phyloP scores from a whole-genome alignment of 2,329 filamentous ascomycete genomes.

The Xylaria polymorpha region DNA sequence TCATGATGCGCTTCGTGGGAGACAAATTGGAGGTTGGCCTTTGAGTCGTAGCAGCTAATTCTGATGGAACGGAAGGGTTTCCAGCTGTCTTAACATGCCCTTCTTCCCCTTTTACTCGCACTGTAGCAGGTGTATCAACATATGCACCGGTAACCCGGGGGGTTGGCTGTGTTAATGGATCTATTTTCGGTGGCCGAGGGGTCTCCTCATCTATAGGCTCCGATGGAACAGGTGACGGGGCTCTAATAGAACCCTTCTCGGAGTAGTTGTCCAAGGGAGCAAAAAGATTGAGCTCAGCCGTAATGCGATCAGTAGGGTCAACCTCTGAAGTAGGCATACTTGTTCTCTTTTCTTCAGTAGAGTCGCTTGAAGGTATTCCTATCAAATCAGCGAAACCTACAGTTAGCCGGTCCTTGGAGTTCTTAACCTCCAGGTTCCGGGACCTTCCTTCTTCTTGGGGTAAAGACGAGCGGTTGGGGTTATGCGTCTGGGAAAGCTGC shows the following conservation, averaged over 20 bases:
- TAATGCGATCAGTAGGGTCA: constrained; percentile 67
- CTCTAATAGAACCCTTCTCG: constrained; percentile 65
- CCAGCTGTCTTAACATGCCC: not conserved
- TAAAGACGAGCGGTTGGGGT: constrained; percentile 38
- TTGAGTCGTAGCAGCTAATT: constrained; percentile 17
- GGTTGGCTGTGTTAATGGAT: constrained; percentile 63
- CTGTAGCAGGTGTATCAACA: constrained; percentile 65
- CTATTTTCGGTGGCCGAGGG: constrained; percentile 58
- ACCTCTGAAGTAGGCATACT: constrained; percentile 62
- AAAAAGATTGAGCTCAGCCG: constrained; percentile 67
- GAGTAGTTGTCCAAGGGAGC: constrained; percentile 66
- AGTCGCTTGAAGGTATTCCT: constrained; percentile 59
- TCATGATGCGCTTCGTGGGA: constrained; percentile 25
- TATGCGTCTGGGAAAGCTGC: constrained; percentile 32
- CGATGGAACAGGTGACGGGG: constrained; percentile 59
- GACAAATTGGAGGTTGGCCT: constrained; percentile 34
- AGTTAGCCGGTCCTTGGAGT: constrained; percentile 51
- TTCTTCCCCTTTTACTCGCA: constrained; percentile 46
- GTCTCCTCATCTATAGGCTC: constrained; percentile 57
- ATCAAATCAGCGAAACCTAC: constrained; percentile 62
- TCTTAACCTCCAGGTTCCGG: constrained; percentile 45
- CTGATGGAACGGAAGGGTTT: not conserved
- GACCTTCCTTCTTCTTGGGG: constrained; percentile 41
- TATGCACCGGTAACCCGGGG: constrained; percentile 67
- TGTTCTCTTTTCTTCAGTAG: constrained; percentile 60